Evolutionary conservation across 2,329 filamentous ascomycete genomes (phyloP), one percentile per base, ranked within the genome.

Genomic region (Fusarium ambrosium): DNA sequence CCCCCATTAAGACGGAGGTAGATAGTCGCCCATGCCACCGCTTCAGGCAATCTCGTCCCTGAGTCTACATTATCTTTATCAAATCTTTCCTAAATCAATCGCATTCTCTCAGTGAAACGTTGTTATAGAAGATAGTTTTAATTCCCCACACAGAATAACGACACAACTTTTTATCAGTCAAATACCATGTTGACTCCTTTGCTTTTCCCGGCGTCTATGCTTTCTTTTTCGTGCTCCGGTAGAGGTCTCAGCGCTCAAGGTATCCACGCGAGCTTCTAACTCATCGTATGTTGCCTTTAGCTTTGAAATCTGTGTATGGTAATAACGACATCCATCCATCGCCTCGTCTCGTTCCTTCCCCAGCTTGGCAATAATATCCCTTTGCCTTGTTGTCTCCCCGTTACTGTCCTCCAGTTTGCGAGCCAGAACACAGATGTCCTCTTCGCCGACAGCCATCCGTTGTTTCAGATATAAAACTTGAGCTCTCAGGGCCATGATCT

Each of bases 281-380:
- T 65, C 24, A 10, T 65, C 1, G n/a, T 65, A 60, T 39, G 41
- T 60, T 48, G 39, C 36, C 37, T 65, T 65, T 5, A 65, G 63
- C 29, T 22, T 51, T 27, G 11, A 32, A 20, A 65, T 65, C 45
- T 65, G 9, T 60, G 18, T 24, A 18, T 65, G 34, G 29, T 36
- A 65, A 24, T n/a, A 65, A 39, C 22, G 7, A 51, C 53, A 65
- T 14, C 53, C 18, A 32, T 65, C 63, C n/a, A 65, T 51, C 36
- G 63, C 63, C 36, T 65, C 53, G 18, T 55, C 4, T 10, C 63
- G 63, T 9, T 60, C 63, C 53, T 39, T 65, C 63, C 60, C 53
- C 1, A 65, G 39, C 2, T 32, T 58, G 20, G 63, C 63, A 6
- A 65, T 65, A 2, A 24, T 3, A n/a, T 29, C 48, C 10, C 37